Conservation (phyloP, 345 rosid species). For the Bruguiera sexangula region DNA sequence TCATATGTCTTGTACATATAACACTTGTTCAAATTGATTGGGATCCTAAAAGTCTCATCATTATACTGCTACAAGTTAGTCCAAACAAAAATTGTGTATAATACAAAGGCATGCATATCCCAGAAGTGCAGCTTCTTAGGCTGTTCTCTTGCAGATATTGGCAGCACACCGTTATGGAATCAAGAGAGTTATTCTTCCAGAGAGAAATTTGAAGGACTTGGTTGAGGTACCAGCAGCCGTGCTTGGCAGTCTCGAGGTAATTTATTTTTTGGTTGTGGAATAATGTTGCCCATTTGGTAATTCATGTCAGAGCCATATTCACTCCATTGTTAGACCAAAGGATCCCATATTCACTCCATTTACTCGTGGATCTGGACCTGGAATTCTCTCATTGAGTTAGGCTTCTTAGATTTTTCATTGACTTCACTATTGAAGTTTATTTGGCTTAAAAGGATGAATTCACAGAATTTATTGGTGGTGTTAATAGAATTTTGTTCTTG, state of each 20-base stretch:
- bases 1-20: no score
- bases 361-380: no score
- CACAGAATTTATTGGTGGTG: no score
- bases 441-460: background rate
- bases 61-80: background rate
- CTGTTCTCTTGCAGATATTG: conserved; percentile 55
- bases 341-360: no score
- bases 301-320: background rate
- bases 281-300: background rate
- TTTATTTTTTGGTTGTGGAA: conserved; percentile 4
- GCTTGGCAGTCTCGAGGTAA: conserved; percentile 80
- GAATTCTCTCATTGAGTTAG: background rate
- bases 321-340: no score
- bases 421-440: background rate
- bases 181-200: conserved; percentile 91
- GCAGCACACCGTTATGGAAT: conserved; percentile 93
- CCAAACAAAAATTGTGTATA: background rate
- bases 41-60: background rate
- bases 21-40: no score
- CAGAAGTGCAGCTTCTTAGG: background rate
- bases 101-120: background rate
- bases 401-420: background rate
- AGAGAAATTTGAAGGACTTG: conserved; percentile 89
- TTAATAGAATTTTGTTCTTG: no score
- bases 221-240: conserved; percentile 92